Base-by-base conservation (phyloP, 306 rosid genomes). In the Pyrus bretschneideri region DNA sequence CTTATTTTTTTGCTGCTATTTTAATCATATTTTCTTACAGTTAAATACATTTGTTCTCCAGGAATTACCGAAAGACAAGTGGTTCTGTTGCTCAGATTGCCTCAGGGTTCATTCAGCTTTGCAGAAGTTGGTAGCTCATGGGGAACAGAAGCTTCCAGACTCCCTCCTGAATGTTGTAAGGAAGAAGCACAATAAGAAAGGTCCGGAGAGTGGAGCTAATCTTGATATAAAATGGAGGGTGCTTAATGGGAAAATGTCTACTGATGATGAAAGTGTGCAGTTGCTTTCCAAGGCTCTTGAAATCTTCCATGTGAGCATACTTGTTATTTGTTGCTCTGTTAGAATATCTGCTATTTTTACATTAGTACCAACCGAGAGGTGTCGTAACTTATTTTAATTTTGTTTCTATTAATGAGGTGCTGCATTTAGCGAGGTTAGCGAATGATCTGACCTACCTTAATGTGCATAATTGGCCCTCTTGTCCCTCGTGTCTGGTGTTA, bases 221-320 rank as follows among this genome's bases (percentile, higher is more conserved):
- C 72, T 86, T 81, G 89, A 86, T 69, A 65, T 94, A 67, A 88
- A 86, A 78, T 94, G 97, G 97, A 91, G 93, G 81, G 76, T 91
- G 78, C 83, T 94, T 19, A 90, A 88, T 52, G 83, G 92, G 87
- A 90, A 86, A 60, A 58, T 80, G 78, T 71, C 76, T 15, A 75
- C 79, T 46, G 72, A 83, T 21, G 72, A 85, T 72, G 89, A 89
- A 49, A 83, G 79, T 23, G 78, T 73, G 57, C 60, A 66, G 19
- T 81, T 94, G 85, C 91, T 90, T 74, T 86, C 96, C 1, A 80
- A 84, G 71, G 93, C 87, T 54, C 83, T 83, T 67, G 54, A 87
- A 23, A 88, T 90, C 72, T 89, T 94, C 69, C 93, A 91, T 42
- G 97, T 94, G 70, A 90, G 97, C 84, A 17, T 18, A 73, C 40